Conservation (phyloP, 2,329 filamentous ascomycete species). For the Botrytis sinoallii region DNA sequence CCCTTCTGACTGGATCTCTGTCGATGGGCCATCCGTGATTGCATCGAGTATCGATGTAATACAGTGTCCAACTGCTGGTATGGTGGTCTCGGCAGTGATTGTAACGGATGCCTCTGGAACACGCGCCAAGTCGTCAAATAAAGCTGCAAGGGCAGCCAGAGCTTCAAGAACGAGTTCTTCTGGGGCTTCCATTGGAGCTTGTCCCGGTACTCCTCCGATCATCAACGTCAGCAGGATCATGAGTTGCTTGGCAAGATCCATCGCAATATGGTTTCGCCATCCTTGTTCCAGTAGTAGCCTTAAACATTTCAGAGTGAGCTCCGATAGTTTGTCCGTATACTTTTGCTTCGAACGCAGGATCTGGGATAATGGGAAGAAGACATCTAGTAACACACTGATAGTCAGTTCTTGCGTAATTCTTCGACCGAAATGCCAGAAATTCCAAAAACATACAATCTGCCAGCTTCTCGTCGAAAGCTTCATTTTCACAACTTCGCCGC, state of each 20-base stretch:
- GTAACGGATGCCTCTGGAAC: slow-evolving; percentile 49
- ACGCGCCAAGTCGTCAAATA: slow-evolving; percentile 59
- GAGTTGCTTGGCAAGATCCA: slow-evolving; percentile 76
- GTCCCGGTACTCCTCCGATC: slow-evolving; percentile 67
- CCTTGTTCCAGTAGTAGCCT: slow-evolving; percentile 70
- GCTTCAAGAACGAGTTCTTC: slow-evolving; percentile 75
- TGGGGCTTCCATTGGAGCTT: slow-evolving; percentile 47
- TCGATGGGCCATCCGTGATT: slow-evolving; percentile 60
- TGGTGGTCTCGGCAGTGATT: slow-evolving; percentile 55
- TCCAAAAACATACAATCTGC: slow-evolving; percentile 87
- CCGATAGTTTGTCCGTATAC: slow-evolving; percentile 69
- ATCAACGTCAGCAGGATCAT: slow-evolving; percentile 81
- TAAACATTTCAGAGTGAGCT: slow-evolving; percentile 73
- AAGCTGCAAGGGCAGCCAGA: slow-evolving; percentile 64
- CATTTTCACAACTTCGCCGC: slow-evolving; percentile 41
- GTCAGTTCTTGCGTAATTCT: background rate
- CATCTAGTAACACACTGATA: slow-evolving; percentile 44
- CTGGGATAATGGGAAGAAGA: slow-evolving; percentile 88
- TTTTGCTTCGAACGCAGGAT: slow-evolving; percentile 74
- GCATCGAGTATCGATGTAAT: slow-evolving; percentile 77
- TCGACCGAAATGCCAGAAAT: background rate
- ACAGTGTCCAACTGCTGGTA: slow-evolving; percentile 78
- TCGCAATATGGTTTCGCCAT: slow-evolving; percentile 71
- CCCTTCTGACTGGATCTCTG: slow-evolving; percentile 69
- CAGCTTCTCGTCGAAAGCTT: slow-evolving; percentile 70